Percentiles rank a stretch among this genome's conserved stretches.
Evolutionary conservation across 129 eudicot genomes (phyloP).

Genomic region (sunflower (Helianthus annuus)): DNA sequence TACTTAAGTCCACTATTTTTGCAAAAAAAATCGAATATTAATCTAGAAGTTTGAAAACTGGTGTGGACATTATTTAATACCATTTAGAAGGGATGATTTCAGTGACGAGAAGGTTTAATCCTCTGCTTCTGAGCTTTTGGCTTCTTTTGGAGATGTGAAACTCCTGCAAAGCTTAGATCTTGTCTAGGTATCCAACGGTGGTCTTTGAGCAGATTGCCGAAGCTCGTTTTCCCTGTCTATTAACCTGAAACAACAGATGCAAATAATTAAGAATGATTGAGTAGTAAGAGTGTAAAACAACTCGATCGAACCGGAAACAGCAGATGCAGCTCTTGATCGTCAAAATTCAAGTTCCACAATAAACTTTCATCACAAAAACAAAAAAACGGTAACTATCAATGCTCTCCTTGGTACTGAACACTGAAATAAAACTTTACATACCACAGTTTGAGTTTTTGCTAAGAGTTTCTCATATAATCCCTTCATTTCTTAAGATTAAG

Average conservation of each 20-base stretch:
- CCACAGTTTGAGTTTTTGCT: no score
- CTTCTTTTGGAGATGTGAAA: conserved; percentile 89
- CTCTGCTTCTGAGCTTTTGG: conserved; percentile 55
- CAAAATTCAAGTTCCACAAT: neutral
- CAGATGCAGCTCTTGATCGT: neutral
- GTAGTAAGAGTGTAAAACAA: neutral
- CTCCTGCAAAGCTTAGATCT: conserved; percentile 82
- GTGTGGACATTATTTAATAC: conserved; percentile 2
- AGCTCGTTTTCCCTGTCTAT: conserved; percentile 95
- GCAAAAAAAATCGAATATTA: no score
- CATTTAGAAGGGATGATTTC: conserved; percentile 16
- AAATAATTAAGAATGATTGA: no score
- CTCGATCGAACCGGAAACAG: conserved; percentile 36
- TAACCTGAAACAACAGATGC: no score
- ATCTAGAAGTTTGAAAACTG: conserved; percentile 1
- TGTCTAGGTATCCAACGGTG: conserved; percentile 90
- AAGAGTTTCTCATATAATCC: no score
- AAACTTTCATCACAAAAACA: neutral
- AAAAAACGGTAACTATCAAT: no score
- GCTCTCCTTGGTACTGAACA: no score
- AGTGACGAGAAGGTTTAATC: conserved; percentile 17
- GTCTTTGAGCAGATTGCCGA: conserved; percentile 78
- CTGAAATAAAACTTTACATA: no score
- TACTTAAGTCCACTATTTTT: no score
- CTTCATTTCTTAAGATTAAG: neutral